A percentile compares a stretch with the other conserved stretches of the same genome.
Conservation (phyloP, 2,329 filamentous ascomycete species). For the Ambrosiella beaveri region DNA sequence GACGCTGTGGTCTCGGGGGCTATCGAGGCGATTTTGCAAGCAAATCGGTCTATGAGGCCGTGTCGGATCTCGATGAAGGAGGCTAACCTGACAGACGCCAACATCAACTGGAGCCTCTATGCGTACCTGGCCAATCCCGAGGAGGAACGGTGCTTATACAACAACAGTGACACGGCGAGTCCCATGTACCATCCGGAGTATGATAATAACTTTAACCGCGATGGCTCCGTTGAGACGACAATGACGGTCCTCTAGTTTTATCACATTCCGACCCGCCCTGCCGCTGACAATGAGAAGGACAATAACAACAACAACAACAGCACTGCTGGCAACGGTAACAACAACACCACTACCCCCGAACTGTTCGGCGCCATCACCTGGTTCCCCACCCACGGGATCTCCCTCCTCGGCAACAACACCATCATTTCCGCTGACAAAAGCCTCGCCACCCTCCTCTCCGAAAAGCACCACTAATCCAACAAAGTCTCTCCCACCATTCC, state of each 20-base stretch:
- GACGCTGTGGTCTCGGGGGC: slow-evolving; percentile 77
- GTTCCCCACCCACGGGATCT: slow-evolving; percentile 84
- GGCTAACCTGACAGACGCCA: slow-evolving; percentile 47
- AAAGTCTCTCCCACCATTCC: neutral
- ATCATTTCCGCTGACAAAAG: slow-evolving; percentile 81
- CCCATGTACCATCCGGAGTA: neutral
- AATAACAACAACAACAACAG: slow-evolving; percentile 30
- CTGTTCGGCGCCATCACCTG: slow-evolving; percentile 67
- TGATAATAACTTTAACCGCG: slow-evolving; percentile 14
- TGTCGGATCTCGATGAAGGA: slow-evolving; percentile 52
- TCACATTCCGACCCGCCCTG: slow-evolving; percentile 24
- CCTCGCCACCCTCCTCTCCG: slow-evolving; percentile 68
- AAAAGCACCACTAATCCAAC: slow-evolving; percentile 31
- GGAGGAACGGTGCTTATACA: slow-evolving; percentile 51
- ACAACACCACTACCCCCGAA: too few relatives aligned
- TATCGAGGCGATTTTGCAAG: slow-evolving; percentile 61
- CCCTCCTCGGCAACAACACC: slow-evolving; percentile 78
- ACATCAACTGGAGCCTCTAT: slow-evolving; percentile 70
- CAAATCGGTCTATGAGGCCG: slow-evolving; percentile 36
- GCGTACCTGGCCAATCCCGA: slow-evolving; percentile 70
- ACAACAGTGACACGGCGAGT: slow-evolving; percentile 14
- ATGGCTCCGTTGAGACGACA: slow-evolving; percentile 48
- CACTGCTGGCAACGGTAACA: too few relatives aligned
- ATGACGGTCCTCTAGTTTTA: slow-evolving; percentile 64
- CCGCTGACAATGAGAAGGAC: slow-evolving; percentile 31